These are phyloP conservation scores for Geoglossum cookeanum DNA, from an alignment of 2,329 filamentous ascomycete genomes.

Conservation along the genomic window DNA sequence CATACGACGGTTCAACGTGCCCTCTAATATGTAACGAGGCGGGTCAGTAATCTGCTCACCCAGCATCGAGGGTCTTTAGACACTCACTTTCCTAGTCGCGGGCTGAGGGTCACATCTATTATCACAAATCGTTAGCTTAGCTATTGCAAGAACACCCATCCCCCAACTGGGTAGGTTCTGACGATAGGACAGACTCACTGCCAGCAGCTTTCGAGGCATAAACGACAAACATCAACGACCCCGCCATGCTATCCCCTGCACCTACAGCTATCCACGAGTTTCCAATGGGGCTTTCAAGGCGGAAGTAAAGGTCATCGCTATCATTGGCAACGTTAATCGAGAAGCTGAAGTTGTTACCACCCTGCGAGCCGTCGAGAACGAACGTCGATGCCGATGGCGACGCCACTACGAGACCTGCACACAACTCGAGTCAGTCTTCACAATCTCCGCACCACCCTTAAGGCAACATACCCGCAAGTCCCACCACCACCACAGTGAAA, in stretches of 20 bases:
- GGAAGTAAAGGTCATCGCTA: slow-evolving; percentile 13
- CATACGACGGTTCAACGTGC: slow-evolving; percentile 19
- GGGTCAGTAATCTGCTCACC: neutral
- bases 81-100: slow-evolving; percentile 15
- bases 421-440: neutral
- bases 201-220: neutral
- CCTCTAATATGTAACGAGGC: slow-evolving; percentile 5
- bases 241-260: neutral
- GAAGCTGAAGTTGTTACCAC: slow-evolving; percentile 6
- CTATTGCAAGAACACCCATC: neutral
- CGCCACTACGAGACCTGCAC: neutral
- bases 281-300: slow-evolving; percentile 11
- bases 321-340: slow-evolving; percentile 13
- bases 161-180: neutral
- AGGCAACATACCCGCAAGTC: neutral
- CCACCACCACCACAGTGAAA: neutral
- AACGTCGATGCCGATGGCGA: neutral
- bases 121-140: neutral
- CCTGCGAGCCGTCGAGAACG: neutral
- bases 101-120: slow-evolving; percentile 20
- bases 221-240: slow-evolving; percentile 2
- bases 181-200: neutral
- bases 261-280: slow-evolving; percentile 10
- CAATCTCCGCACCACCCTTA: neutral
- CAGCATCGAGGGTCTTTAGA: too few species aligned